Evolutionary conservation across 805 yeast genomes (phyloP).

Genomic region (Saccharomycopsis microspora): DNA sequence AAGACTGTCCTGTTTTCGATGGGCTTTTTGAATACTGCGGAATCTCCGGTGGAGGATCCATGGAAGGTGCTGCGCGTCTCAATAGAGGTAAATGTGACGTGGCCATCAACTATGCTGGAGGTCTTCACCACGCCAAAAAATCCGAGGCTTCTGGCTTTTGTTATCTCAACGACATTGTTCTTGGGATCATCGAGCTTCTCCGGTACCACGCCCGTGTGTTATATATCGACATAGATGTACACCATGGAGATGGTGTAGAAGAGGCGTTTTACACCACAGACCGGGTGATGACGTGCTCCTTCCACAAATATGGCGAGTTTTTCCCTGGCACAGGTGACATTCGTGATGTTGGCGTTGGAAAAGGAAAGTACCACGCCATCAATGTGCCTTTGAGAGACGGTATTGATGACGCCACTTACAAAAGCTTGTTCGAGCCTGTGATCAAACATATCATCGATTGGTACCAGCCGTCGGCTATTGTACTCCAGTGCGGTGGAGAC

Average conservation of each 20-base stretch:
- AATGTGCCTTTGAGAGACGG: slow-evolving; percentile 89
- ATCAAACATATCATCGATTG: slow-evolving; percentile 66
- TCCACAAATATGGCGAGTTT: slow-evolving; percentile 80
- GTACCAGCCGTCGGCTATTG: slow-evolving; percentile 94
- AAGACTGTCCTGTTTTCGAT: slow-evolving; percentile 81
- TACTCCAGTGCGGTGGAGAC: slow-evolving; percentile 98
- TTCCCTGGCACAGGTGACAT: slow-evolving; percentile 91
- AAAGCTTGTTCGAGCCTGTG: slow-evolving; percentile 81
- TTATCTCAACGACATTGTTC: slow-evolving; percentile 80
- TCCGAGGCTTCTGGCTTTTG: slow-evolving; percentile 87
- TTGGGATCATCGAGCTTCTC: slow-evolving; percentile 69
- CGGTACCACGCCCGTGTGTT: slow-evolving; percentile 78
- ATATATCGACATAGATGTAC: slow-evolving; percentile 84
- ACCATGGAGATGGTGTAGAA: slow-evolving; percentile 93
- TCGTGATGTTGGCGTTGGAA: slow-evolving; percentile 74
- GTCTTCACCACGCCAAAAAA: slow-evolving; percentile 87
- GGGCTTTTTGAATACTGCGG: slow-evolving; percentile 68
- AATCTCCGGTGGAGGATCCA: slow-evolving; percentile 78
- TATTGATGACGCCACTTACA: slow-evolving; percentile 74
- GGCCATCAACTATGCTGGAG: slow-evolving; percentile 91
- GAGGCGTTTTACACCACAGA: slow-evolving; percentile 90
- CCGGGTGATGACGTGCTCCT: slow-evolving; percentile 81
- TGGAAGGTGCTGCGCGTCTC: slow-evolving; percentile 82
- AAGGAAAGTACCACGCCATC: slow-evolving; percentile 73
- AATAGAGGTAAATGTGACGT: slow-evolving; percentile 77